Conservation (phyloP, 345 rosid species). For the Brassica nigra region DNA sequence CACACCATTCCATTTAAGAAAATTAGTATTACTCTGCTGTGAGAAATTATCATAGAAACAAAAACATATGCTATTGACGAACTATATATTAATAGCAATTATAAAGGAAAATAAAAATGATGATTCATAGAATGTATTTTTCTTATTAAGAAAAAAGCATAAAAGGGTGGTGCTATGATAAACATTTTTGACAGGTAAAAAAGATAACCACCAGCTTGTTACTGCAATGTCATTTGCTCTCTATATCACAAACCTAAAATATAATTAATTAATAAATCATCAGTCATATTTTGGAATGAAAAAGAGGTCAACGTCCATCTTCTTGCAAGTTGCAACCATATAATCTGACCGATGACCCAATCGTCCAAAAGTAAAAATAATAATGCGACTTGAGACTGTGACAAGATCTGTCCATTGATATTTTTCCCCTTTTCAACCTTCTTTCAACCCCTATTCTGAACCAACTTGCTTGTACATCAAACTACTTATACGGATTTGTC, state of each 20-base stretch:
- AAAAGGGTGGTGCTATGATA: background rate
- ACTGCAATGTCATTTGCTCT: background rate
- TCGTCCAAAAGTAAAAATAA: conserved; percentile 15
- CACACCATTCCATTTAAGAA: background rate
- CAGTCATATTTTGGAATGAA: background rate
- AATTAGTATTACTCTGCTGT: background rate
- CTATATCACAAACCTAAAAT: background rate
- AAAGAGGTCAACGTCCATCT: conserved; percentile 24
- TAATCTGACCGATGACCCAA: conserved; percentile 28
- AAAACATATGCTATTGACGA: background rate
- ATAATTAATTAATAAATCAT: background rate
- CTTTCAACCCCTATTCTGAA: conserved; percentile 28
- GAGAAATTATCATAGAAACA: background rate
- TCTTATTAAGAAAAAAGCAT: background rate
- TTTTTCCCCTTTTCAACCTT: conserved; percentile 23
- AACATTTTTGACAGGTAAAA: background rate
- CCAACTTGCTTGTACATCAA: conserved; percentile 31
- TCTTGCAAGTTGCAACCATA: conserved; percentile 35
- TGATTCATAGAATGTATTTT: background rate
- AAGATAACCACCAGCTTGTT: background rate
- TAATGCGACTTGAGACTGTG: conserved; percentile 35
- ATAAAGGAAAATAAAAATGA: background rate
- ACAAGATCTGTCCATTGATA: conserved; percentile 14
- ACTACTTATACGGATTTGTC: conserved; percentile 33
- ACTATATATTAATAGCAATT: background rate